A percentile compares a stretch with the other conserved stretches of the same genome.
Conservation (phyloP, 441 rosid genomes). For the Manihot esculenta region DNA sequence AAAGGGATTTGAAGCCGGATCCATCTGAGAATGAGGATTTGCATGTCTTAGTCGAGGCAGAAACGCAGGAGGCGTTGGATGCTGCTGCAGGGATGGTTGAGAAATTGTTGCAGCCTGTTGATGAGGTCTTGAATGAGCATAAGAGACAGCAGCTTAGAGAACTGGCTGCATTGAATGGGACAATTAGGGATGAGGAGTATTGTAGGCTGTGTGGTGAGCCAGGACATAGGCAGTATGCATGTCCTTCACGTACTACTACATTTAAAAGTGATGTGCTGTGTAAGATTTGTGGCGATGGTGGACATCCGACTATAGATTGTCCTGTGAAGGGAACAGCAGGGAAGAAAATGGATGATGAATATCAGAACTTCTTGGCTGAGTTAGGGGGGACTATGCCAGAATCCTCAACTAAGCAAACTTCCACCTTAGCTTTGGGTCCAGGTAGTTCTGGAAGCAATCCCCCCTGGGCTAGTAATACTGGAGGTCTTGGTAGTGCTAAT, state of each 20-base stretch:
- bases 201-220: conserved; percentile 95
- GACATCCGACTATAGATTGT: conserved; percentile 97
- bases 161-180: conserved; percentile 94
- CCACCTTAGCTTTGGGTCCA: conserved; percentile 64
- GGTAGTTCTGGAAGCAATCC: conserved; percentile 74
- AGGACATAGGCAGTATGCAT: conserved; percentile 84
- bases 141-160: conserved; percentile 97
- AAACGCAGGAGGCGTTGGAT: conserved; percentile 80
- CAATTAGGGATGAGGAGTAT: conserved; percentile 92
- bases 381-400: conserved; percentile 90
- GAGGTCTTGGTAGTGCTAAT: conserved; percentile 47
- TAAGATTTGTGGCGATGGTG: conserved; percentile 97
- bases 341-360: conserved; percentile 98
- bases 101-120: conserved; percentile 95
- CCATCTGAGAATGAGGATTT: conserved; percentile 92
- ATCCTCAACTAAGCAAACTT: conserved; percentile 67
- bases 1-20: conserved; percentile 89
- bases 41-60: conserved; percentile 97
- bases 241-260: conserved; percentile 84
- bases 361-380: conserved; percentile 88
- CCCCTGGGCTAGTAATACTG: conserved; percentile 76
- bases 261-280: conserved; percentile 97
- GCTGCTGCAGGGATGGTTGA: conserved; percentile 98
- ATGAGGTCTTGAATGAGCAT: conserved; percentile 94
- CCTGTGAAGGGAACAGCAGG: conserved; percentile 92